phyloP scores from a whole-genome alignment of 2,329 filamentous ascomycete species.

The Aaosphaeria arxii region DNA sequence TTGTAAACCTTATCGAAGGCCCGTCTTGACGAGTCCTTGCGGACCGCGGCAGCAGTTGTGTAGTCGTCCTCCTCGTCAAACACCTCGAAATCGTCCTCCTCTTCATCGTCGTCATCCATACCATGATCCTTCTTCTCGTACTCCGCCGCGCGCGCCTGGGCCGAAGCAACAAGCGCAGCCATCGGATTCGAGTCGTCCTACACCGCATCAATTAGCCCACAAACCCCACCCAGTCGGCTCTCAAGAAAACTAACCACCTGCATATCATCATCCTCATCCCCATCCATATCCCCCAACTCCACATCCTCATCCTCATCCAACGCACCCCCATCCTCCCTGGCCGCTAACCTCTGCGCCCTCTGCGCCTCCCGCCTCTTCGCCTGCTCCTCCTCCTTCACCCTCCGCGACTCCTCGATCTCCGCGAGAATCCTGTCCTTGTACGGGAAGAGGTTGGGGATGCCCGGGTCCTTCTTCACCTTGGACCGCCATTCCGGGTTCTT shows the following conservation, averaged over 20 bases:
- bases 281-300: slow-evolving; percentile 36
- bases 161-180: slow-evolving; percentile 85
- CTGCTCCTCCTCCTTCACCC: slow-evolving; percentile 74
- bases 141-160: slow-evolving; percentile 70
- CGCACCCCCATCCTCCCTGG: slow-evolving; percentile 33
- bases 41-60: slow-evolving; percentile 19
- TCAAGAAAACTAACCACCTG: slow-evolving; percentile 45
- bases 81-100: slow-evolving; percentile 51
- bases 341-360: slow-evolving; percentile 42
- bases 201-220: slow-evolving; percentile 4
- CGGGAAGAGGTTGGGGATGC: slow-evolving; percentile 94
- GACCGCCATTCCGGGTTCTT: slow-evolving; percentile 97
- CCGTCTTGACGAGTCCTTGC: slow-evolving; percentile 68
- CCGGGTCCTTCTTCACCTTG: slow-evolving; percentile 94
- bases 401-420: slow-evolving; percentile 87
- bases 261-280: slow-evolving; percentile 49
- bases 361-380: slow-evolving; percentile 68
- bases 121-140: slow-evolving; percentile 67
- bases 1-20: slow-evolving; percentile 97
- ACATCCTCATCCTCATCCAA: slow-evolving; percentile 38
- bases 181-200: slow-evolving; percentile 76
- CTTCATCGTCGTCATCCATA: slow-evolving; percentile 56
- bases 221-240: neutral
- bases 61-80: slow-evolving; percentile 46
- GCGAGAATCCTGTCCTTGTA: slow-evolving; percentile 95